Percentiles rank a stretch among this genome's conserved stretches.
Conservation (phyloP, 75 land plant species). For the Ceratopteris richardii region DNA sequence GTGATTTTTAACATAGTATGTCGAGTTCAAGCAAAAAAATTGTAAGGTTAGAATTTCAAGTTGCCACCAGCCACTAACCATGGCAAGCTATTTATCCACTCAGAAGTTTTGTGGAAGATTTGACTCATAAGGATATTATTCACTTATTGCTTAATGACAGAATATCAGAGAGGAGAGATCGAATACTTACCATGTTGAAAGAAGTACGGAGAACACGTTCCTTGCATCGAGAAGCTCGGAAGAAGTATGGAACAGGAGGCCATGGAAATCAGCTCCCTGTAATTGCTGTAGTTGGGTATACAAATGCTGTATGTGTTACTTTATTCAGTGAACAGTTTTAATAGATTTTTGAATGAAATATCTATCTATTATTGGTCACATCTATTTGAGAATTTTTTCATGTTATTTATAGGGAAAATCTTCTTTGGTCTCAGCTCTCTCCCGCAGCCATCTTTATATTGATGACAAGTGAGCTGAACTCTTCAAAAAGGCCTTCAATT, state of each 20-base stretch:
- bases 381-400: neutral
- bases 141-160: constrained; percentile 21
- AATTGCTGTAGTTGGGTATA: constrained; percentile 93
- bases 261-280: constrained; percentile 54
- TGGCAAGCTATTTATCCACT: too few relatives aligned
- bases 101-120: too few relatives aligned
- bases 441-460: constrained; percentile 58
- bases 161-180: constrained; percentile 58
- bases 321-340: neutral
- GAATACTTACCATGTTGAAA: constrained; percentile 43
- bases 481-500: too few relatives aligned
- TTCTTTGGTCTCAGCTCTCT: constrained; percentile 78
- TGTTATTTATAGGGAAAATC: constrained; percentile 68
- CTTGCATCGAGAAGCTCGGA: constrained; percentile 70
- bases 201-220: constrained; percentile 80
- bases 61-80: too few relatives aligned
- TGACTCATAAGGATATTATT: constrained; percentile 1
- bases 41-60: too few relatives aligned
- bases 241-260: constrained; percentile 43
- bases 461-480: constrained; percentile 55
- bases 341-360: too few relatives aligned
- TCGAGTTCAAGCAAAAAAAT: too few relatives aligned
- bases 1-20: neutral
- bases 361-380: neutral
- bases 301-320: constrained; percentile 77